Percentiles rank a stretch among this genome's conserved stretches.
Conservation (phyloP, 2,329 filamentous ascomycete species). For the Pseudopithomyces chartarum region DNA sequence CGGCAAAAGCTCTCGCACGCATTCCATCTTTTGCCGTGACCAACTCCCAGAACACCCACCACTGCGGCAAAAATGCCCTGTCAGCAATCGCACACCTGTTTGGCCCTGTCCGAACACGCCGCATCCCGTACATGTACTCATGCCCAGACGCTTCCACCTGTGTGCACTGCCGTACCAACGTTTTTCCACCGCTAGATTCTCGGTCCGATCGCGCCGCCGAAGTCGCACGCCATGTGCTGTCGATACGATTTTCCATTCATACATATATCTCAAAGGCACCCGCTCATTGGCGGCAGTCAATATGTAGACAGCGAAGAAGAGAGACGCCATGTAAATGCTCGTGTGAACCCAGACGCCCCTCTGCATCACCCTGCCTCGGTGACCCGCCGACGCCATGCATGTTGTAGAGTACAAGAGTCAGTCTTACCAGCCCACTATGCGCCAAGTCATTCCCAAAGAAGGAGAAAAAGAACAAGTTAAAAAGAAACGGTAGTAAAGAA, state of each 20-base stretch:
- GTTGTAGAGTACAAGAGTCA: slow-evolving; percentile 2
- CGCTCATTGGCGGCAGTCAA: not conserved
- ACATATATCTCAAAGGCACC: not conserved
- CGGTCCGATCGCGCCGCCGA: not conserved
- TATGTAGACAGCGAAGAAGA: not conserved
- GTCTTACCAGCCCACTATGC: not conserved
- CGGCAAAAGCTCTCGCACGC: not conserved
- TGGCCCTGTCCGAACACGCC: too few species aligned
- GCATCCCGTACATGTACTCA: too few species aligned
- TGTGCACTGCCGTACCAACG: too few species aligned
- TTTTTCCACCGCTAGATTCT: too few species aligned
- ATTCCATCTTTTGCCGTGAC: too few species aligned
- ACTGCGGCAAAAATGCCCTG: too few species aligned
- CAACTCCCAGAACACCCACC: too few species aligned
- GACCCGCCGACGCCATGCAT: slow-evolving; percentile 13
- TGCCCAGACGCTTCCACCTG: too few species aligned
- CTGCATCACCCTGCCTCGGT: not conserved
- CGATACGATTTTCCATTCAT: not conserved
- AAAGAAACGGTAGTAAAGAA: too few species aligned
- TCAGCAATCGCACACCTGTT: too few species aligned
- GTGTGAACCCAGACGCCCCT: slow-evolving; percentile 5
- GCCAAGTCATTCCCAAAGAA: not conserved
- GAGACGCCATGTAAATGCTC: slow-evolving; percentile 13
- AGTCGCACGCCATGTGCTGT: not conserved
- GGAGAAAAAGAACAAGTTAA: too few species aligned